phyloP scores from a whole-genome alignment of 345 rosid species.

The Carallia pectinifolia region DNA sequence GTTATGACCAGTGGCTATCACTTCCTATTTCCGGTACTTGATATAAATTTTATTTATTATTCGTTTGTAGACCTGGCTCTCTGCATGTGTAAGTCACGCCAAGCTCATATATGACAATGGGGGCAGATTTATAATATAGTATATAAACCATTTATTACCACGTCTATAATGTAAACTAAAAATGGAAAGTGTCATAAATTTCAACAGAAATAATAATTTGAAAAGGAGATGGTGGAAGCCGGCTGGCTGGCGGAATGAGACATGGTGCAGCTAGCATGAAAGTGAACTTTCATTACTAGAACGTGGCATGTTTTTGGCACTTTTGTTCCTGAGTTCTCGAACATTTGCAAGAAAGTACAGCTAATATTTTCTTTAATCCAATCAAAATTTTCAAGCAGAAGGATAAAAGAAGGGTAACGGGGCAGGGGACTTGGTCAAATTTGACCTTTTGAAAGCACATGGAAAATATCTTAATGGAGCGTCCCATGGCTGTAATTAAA shows the following conservation, averaged over 20 bases:
- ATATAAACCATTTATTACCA: neutral
- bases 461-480: neutral
- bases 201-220: slow-evolving; percentile 8
- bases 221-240: neutral
- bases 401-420: neutral
- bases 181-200: neutral
- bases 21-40: neutral
- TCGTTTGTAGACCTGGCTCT: neutral
- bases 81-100: slow-evolving; percentile 35
- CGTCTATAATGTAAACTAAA: neutral
- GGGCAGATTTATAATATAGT: slow-evolving; percentile 5
- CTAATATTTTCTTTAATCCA: too few species aligned
- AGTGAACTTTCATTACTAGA: slow-evolving; percentile 28
- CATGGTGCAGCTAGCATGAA: slow-evolving; percentile 16
- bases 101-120: slow-evolving; percentile 14
- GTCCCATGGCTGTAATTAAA: too few species aligned
- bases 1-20: neutral
- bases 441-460: neutral
- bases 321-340: neutral
- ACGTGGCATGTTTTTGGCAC: slow-evolving; percentile 3
- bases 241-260: neutral
- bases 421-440: neutral
- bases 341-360: too few species aligned
- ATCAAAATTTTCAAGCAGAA: too few species aligned
- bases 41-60: neutral